These are phyloP conservation scores for Chaetomium cochliodes DNA, from an alignment of 495 filamentous ascomycete genomes.

Conservation along the genomic window DNA sequence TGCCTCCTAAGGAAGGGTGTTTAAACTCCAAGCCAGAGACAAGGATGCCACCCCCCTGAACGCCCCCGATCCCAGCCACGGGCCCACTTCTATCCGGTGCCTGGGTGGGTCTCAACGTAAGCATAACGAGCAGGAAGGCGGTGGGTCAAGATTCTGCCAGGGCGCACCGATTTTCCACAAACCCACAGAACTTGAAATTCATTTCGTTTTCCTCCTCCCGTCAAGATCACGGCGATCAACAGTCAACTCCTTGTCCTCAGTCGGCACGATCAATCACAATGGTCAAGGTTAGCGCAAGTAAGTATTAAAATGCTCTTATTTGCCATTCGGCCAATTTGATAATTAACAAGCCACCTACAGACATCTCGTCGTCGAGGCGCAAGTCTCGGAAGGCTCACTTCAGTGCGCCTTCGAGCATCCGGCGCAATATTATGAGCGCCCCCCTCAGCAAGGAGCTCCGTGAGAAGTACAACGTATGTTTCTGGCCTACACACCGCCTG, in stretches of 20 bases:
- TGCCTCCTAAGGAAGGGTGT: too few relatives aligned
- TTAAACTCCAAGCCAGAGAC: too few relatives aligned
- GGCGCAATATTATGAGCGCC: constrained; percentile 91
- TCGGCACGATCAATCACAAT: constrained; percentile 39
- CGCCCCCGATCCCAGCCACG: too few relatives aligned
- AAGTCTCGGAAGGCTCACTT: constrained; percentile 99
- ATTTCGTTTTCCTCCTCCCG: constrained; percentile 19
- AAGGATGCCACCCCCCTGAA: too few relatives aligned
- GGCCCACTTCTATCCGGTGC: neutral
- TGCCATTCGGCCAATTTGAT: neutral
- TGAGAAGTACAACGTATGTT: constrained; percentile 88
- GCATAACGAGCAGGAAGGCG: constrained; percentile 28
- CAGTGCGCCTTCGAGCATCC: constrained; percentile 83
- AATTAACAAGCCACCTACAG: constrained; percentile 34
- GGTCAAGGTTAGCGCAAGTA: constrained; percentile 38
- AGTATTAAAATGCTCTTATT: constrained; percentile 12
- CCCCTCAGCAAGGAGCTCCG: constrained; percentile 92
- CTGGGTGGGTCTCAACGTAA: neutral
- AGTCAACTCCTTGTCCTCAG: constrained; percentile 32
- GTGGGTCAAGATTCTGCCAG: constrained; percentile 23
- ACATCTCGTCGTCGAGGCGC: constrained; percentile 67
- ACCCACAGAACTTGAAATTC: constrained; percentile 22
- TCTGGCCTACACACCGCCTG: neutral
- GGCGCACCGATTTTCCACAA: constrained; percentile 28
- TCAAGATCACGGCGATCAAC: constrained; percentile 39